Evolutionary conservation across 768 basidiomycete species (phyloP).

Genomic region (Myochromella boudieri): DNA sequence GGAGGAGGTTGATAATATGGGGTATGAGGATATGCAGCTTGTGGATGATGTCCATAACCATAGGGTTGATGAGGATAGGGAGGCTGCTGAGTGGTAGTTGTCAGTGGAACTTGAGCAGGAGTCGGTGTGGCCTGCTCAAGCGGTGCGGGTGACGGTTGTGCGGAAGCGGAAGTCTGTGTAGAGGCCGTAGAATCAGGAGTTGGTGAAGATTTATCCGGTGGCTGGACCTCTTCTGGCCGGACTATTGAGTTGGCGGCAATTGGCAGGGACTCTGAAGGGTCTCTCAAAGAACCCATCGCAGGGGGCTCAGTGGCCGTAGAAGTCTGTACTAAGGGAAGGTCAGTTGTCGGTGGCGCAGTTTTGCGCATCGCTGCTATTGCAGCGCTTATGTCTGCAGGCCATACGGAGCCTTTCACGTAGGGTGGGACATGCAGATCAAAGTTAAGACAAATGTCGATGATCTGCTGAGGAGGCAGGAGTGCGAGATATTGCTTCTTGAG

Average conservation of each 20-base stretch:
- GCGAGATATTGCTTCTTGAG: constrained; percentile 74
- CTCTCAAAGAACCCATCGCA: constrained; percentile 19
- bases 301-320: constrained; percentile 11
- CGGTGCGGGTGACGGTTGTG: constrained; percentile 18
- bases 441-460: constrained; percentile 77
- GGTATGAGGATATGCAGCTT: constrained; percentile 61
- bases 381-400: constrained; percentile 69
- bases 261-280: constrained; percentile 15
- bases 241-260: constrained; percentile 17
- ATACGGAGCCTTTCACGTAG: constrained; percentile 64
- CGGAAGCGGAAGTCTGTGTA: constrained; percentile 6
- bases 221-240: constrained; percentile 20
- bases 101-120: constrained; percentile 5
- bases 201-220: constrained; percentile 25
- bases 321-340: constrained; percentile 16
- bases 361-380: constrained; percentile 58
- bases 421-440: constrained; percentile 69
- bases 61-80: constrained; percentile 58
- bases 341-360: constrained; percentile 18
- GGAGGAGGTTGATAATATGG: constrained; percentile 61
- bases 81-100: constrained; percentile 21
- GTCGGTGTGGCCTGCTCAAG: constrained; percentile 15
- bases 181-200: constrained; percentile 16
- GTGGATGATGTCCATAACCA: constrained; percentile 41
- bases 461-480: constrained; percentile 64